Base-by-base conservation (phyloP, 495 filamentous ascomycete genomes). In the Hyphodiscus hymeniophilus region DNA sequence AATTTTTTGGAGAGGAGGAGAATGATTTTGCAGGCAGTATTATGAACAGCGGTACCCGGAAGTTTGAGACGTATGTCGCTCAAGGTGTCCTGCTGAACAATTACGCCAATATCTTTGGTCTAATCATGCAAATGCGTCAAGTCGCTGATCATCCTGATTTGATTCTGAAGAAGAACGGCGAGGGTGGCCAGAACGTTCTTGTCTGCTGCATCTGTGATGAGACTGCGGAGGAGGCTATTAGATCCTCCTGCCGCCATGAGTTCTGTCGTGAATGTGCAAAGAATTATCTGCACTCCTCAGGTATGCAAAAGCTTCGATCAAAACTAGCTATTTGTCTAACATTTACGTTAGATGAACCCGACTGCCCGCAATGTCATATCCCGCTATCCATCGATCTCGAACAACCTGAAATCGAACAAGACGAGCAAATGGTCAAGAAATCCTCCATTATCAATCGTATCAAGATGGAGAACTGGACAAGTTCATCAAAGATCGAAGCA, bases 91-190 rank as follows among this genome's bases (percentile, higher is more conserved):
- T 96, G 64, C 75, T 97, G 47, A 95, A 96, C 69, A 98, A 97
- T 58, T 96, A 96, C 57, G 90, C 91, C 67, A 89, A 89, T 44
- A 84, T 84, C 36, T 84, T 84, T 47, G 88, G 88, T 38, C 74
- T 95, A 33, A 94, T 95, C 59, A 94, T 94, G 84, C 85, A 94
- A 63, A 96, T 96, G 90, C 85, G 91, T 23, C 92, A 96, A 69
- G 84, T 90, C 7, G 87, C 91, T 0, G 89, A 98, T 57, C 92
- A 98, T 62, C 92, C 92, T 1, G 92, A 97, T 65, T 69, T 97
- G 6, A 87, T 97, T 33, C 65, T 96, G 51, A 91, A 89, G 66
- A 95, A 90, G 65, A 76, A 87, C 51, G 77, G 73, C 11, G 77
- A 88, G 54, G 85, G 83, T 38, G 90, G 90, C 1, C 88, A 95